Base-by-base conservation (phyloP, 2,329 filamentous ascomycete genomes). In the Alternaria longipes region DNA sequence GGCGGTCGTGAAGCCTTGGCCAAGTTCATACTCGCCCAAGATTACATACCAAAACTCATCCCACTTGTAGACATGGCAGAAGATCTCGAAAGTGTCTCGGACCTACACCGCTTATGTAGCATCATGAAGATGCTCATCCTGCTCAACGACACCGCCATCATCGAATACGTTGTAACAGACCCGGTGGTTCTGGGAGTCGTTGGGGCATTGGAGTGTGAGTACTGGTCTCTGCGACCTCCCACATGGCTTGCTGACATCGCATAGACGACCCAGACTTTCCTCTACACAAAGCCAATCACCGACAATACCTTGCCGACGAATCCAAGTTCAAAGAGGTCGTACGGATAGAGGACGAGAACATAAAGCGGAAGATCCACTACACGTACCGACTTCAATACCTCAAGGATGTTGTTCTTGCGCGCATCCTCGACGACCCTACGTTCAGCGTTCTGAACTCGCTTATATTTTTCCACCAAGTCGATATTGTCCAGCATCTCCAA, bases 381-480 rank as follows among this genome's bases (percentile, higher is more conserved):
- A 98, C 95, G 1, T 97, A 97, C 81, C 91, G 95, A 40, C 83
- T 99, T 34, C 94, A 97, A 75, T 99, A 99, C 77, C 85, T 99
- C 56, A 99, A 98, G 79, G 95, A 99, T 73, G 95, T 99, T n/a
- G 94, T 98, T 1, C 86, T 99, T 44, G 95, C 95, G 30, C 89
- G 95, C 64, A 98, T 99, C 65, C 85, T 99, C 63, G 95, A 99
- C 80, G 95, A 99, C 78, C 94, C 94, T 51, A 99, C 95, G 20
- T 99, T 98, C 79, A 97, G 93, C 24, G 94, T 98, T 26, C 89
- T 99, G 66, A 99, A 98, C 81, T 97, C 93, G 52, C 86, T 98
- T 70, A 99, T 99, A 69, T 99, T 97, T 83, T 99, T 97, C 85
- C 95, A 98, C 81, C 95, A 99, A 81, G 94, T 98, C 71, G 95